Evolutionary conservation across 495 filamentous ascomycete genomes (phyloP), one percentile per base, ranked within the genome.

Genomic region (Tuber indicum): DNA sequence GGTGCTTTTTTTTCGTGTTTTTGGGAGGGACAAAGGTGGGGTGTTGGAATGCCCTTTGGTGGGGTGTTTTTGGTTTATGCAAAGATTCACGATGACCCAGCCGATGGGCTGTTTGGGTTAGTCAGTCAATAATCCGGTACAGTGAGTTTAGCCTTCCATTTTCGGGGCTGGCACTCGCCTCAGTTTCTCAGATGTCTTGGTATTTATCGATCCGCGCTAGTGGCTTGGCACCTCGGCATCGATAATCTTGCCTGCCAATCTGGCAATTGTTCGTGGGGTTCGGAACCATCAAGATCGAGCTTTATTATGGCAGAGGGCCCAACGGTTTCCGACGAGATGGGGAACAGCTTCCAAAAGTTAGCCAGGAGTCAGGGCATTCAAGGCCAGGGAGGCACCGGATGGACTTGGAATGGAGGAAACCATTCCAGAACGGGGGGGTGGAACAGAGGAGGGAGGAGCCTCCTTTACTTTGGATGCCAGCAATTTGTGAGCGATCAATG

Each of bases 281-380:
- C 75, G 72, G 78, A 77, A 80, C 75, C 76, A 71, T 80, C 78
- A 71, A 80, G 78, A 80, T 80, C 78, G 78, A 80, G 66, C 62
- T 79, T 79, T 80, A 80, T 76, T 80, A 80, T 80, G 74, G 78
- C 71, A 74, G 42, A 52, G 71, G 77, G 74, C 77, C 78, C 78
- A 80, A 77, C 75, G 78, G 71, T 76, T 80, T 76, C 42, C 77
- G 74, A 80, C 78, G 78, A 80, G 78, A 80, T 80, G 78, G 78
- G 26, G 58, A 19, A 66, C 58, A 66, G 58, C 58, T 36, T 66
- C 58, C 26, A 66, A 66, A 66, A 17, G 58, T 12, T 66, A 66
- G 26, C 58, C 71, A 80, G 78, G 77, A 80, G 79, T 78, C 75
- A 76, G 78, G 77, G 78, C 78, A 76, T 32, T 66, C 58, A 36